Base-by-base conservation (phyloP, 2,329 filamentous ascomycete species). In the Parasarocladium wereldwijsianum region DNA sequence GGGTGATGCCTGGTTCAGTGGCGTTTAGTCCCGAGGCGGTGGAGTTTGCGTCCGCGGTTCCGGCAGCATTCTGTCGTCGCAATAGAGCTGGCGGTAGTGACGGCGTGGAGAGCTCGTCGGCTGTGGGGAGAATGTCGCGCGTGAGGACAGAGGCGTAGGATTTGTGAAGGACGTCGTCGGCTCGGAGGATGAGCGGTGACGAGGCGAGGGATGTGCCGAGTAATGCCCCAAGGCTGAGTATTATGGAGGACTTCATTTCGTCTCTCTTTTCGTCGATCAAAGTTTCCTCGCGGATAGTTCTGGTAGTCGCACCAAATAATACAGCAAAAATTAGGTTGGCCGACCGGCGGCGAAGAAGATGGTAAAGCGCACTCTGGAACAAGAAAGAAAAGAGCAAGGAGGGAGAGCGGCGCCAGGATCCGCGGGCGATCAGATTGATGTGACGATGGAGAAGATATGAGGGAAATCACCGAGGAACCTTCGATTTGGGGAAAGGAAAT, bases 131-230 rank as follows among this genome's bases (percentile, higher is more conserved):
- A 13, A 23, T n/a, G n/a, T n/a, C n/a, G 12, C 28, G 19, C n/a
- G 32, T 17, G 19, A 38, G 27, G 17, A 43, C 32, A 2, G 43
- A 34, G 29, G 38, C 38, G 34, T 50, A 52, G 6, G 49, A 46
- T 10, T 39, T 38, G 24, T 38, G 31, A 25, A 52, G 42, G 17
- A 51, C 46, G 29, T 52, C 46, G 12, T 47, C 41, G 32, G 47
- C 34, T 23, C 34, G 38, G 22, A 47, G 42, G 19, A 50, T 28
- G 18, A 40, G 26, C 24, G 36, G 22, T 10, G 14, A 17, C 12
- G 30, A 29, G 3, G 33, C 11, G 6, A 30, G 28, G 28, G 24
- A n/a, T 8, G 17, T 14, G 27, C 27, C 27, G 17, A 19, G 27
- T 23, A 30, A 15, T 19, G 12, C 28, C n/a, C n/a, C n/a, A n/a